Evolutionary conservation across 257 asterid species (phyloP).

Genomic region (Lycium ferocissimum): DNA sequence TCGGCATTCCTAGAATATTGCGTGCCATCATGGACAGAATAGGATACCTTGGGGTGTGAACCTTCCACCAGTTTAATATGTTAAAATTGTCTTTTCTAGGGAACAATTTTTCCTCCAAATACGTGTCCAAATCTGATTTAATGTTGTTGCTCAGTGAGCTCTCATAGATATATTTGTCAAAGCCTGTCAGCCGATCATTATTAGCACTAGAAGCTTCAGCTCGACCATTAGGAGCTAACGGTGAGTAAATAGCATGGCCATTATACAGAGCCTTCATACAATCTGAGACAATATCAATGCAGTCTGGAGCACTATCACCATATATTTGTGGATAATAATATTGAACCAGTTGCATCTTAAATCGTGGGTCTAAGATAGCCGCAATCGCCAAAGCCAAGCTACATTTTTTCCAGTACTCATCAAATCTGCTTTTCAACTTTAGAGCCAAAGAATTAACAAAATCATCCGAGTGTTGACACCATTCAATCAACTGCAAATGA

Average conservation of each 20-base stretch:
- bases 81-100: constrained; percentile 75
- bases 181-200: constrained; percentile 75
- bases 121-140: constrained; percentile 87
- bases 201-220: constrained; percentile 47
- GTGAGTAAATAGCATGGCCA: constrained; percentile 76
- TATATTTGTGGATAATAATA: constrained; percentile 86
- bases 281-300: constrained; percentile 76
- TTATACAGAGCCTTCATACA: constrained; percentile 87
- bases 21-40: constrained; percentile 90
- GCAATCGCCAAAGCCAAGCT: constrained; percentile 98
- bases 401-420: constrained; percentile 96
- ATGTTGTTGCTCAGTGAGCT: constrained; percentile 60
- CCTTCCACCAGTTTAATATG: constrained; percentile 95
- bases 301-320: constrained; percentile 63
- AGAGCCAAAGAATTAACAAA: constrained; percentile 81
- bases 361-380: constrained; percentile 87
- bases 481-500: constrained; percentile 80
- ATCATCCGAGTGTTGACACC: constrained; percentile 93
- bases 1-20: constrained; percentile 87
- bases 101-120: constrained; percentile 85
- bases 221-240: constrained; percentile 64
- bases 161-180: constrained; percentile 73
- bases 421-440: constrained; percentile 80
- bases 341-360: constrained; percentile 88
- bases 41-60: constrained; percentile 88